phyloP scores from a whole-genome alignment of 139 green algal genomes.

The Micractinium sp. region DNA sequence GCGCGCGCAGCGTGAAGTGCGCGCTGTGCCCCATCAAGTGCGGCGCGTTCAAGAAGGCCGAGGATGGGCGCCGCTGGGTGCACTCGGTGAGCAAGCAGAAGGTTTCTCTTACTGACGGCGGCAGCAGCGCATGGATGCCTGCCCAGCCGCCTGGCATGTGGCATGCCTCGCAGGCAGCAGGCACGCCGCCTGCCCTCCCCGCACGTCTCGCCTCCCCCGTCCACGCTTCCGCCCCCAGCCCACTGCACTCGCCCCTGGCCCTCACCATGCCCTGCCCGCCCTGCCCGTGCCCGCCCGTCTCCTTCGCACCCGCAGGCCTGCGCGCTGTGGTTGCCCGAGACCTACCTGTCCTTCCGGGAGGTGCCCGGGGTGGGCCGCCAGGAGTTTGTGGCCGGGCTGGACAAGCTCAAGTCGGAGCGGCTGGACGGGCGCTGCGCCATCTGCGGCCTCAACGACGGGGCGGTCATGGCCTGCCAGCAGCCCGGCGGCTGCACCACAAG shows the following conservation, averaged over 20 bases:
- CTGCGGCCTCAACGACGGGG: conserved; percentile 53
- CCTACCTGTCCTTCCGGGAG: conserved; percentile 4
- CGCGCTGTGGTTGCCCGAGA: conserved; percentile 69
- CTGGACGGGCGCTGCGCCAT: conserved; percentile 46
- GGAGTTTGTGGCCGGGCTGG: conserved; percentile 35
- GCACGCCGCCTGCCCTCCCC: no score
- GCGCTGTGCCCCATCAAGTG: conserved; percentile 83
- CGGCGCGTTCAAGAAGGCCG: conserved; percentile 83
- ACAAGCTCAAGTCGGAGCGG: conserved; percentile 13
- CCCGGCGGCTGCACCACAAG: conserved; percentile 51
- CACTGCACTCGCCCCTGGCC: background rate
- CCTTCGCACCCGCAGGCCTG: conserved; percentile 48
- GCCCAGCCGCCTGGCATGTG: background rate
- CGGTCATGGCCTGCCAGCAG: conserved; percentile 63
- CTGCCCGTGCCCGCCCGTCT: background rate
- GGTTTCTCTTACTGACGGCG: background rate
- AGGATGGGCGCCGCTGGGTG: conserved; percentile 65
- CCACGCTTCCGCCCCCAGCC: no score
- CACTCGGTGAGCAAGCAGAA: conserved; percentile 61
- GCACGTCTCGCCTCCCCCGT: background rate
- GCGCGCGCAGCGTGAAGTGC: conserved; percentile 66
- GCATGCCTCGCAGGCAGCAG: background rate
- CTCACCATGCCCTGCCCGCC: background rate
- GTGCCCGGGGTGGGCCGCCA: conserved; percentile 24
- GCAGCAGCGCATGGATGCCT: background rate